A percentile compares a stretch with the other conserved stretches of the same genome.
Evolutionary conservation across 441 rosid genomes (phyloP).

Genomic region (Populus tomentosa): DNA sequence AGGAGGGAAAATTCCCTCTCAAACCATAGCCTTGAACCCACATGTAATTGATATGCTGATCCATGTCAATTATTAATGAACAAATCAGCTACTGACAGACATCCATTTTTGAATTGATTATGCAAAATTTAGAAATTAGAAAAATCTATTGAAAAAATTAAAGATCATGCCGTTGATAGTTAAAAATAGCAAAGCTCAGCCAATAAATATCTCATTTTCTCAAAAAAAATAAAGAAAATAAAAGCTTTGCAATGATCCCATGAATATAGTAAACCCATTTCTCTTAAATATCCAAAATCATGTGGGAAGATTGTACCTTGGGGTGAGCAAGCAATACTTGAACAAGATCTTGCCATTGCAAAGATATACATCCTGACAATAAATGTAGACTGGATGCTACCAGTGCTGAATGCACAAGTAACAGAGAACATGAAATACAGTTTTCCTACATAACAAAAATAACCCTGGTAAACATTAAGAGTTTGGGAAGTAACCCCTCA

Average conservation of each 20-base stretch:
- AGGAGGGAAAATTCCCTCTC: neutral
- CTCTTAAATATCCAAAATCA: slow-evolving; percentile 16
- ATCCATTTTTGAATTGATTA: neutral
- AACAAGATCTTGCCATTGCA: slow-evolving; percentile 76
- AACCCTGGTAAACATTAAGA: slow-evolving; percentile 20
- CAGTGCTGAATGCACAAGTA: slow-evolving; percentile 62
- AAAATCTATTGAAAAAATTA: too few relatives aligned
- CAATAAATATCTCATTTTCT: neutral
- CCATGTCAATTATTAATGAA: neutral
- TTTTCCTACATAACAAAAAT: slow-evolving; percentile 43
- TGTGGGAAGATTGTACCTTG: slow-evolving; percentile 43
- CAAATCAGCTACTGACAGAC: neutral
- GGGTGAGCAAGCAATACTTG: slow-evolving; percentile 76
- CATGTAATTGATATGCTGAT: neutral
- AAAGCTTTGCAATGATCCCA: slow-evolving; percentile 3
- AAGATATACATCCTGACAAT: slow-evolving; percentile 61
- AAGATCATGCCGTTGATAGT: neutral
- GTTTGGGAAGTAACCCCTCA: slow-evolving; percentile 9
- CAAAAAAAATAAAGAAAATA: neutral
- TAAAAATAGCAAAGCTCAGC: neutral
- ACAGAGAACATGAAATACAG: slow-evolving; percentile 33
- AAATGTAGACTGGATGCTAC: slow-evolving; percentile 67
- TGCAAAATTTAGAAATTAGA: neutral
- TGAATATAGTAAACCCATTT: slow-evolving; percentile 12
- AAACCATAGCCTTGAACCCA: neutral